Evolutionary conservation across 2,329 filamentous ascomycete species (phyloP).

Genomic region (Nemania sp.): DNA sequence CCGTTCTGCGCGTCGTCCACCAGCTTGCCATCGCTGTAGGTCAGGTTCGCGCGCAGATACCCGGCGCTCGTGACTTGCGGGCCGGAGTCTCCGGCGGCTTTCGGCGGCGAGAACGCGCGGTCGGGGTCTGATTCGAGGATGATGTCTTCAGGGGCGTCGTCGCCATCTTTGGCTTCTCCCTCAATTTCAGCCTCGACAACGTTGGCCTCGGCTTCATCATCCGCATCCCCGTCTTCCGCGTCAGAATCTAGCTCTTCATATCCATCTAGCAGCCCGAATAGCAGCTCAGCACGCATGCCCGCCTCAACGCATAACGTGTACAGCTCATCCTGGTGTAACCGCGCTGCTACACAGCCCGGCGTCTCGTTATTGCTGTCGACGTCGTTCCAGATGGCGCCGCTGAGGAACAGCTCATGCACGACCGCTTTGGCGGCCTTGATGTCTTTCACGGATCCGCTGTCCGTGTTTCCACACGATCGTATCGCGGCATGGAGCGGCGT

Average conservation of each 20-base stretch:
- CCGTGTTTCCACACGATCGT: slow-evolving; percentile 63
- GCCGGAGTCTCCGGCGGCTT: slow-evolving; percentile 39
- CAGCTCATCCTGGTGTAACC: slow-evolving; percentile 68
- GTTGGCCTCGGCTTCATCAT: slow-evolving; percentile 50
- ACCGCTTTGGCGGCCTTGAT: slow-evolving; percentile 67
- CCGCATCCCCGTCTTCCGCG: slow-evolving; percentile 48
- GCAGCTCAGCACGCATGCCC: slow-evolving; percentile 84
- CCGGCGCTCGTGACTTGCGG: slow-evolving; percentile 61
- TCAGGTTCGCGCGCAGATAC: slow-evolving; percentile 70
- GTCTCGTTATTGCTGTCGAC: slow-evolving; percentile 85
- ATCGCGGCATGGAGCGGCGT: slow-evolving; percentile 90
- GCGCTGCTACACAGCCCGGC: slow-evolving; percentile 80
- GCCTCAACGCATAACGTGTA: slow-evolving; percentile 87
- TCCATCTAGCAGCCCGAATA: slow-evolving; percentile 79
- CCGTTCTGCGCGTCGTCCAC: slow-evolving; percentile 77
- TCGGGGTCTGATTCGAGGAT: slow-evolving; percentile 33
- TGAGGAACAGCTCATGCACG: slow-evolving; percentile 76
- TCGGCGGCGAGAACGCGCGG: slow-evolving; percentile 38
- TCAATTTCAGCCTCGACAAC: slow-evolving; percentile 35
- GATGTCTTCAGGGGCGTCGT: slow-evolving; percentile 29
- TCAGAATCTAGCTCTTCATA: slow-evolving; percentile 72
- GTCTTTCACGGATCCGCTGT: slow-evolving; percentile 25
- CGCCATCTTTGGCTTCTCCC: slow-evolving; percentile 18
- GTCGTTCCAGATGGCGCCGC: slow-evolving; percentile 97
- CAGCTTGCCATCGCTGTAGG: slow-evolving; percentile 66